phyloP scores from a whole-genome alignment of 768 basidiomycete species.

The Rhizopogon vesiculosus region DNA sequence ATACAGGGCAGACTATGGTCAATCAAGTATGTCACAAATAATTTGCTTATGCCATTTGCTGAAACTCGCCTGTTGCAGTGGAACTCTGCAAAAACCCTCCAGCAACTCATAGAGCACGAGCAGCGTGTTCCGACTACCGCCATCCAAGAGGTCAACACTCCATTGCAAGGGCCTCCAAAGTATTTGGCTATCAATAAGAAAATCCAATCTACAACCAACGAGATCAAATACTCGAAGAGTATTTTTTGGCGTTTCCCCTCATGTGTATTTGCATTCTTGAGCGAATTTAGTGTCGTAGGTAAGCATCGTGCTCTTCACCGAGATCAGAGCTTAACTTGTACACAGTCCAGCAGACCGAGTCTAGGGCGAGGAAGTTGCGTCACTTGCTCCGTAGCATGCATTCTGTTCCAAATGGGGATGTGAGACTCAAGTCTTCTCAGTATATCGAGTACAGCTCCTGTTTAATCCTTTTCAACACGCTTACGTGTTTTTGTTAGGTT shows the following conservation, averaged over 20 bases:
- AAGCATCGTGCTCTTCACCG: not conserved
- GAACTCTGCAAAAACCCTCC: conserved; percentile 38
- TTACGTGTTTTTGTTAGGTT: conserved; percentile 45
- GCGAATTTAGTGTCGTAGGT: conserved; percentile 22
- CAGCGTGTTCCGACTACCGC: conserved; percentile 1
- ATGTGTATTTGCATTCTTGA: conserved; percentile 10
- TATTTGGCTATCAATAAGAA: not conserved
- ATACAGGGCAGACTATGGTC: conserved; percentile 27
- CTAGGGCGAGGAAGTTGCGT: conserved; percentile 44
- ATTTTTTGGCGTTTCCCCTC: not conserved
- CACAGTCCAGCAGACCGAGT: conserved; percentile 57
- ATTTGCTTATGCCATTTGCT: not conserved
- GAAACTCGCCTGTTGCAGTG: conserved; percentile 26
- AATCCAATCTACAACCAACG: conserved; percentile 3
- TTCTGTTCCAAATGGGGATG: conserved; percentile 29
- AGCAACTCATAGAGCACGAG: conserved; percentile 17
- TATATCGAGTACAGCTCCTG: conserved; percentile 57
- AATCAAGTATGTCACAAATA: conserved; percentile 32
- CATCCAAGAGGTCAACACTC: not conserved
- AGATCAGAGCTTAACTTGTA: not conserved
- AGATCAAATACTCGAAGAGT: not conserved
- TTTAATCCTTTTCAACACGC: not conserved
- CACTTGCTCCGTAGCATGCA: conserved; percentile 34
- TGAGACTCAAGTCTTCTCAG: conserved; percentile 38
- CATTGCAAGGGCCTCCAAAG: not conserved